A percentile compares a stretch with the other conserved stretches of the same genome.
Conservation (phyloP, 257 asterid genomes). For the Haberlea rhodopensis region DNA sequence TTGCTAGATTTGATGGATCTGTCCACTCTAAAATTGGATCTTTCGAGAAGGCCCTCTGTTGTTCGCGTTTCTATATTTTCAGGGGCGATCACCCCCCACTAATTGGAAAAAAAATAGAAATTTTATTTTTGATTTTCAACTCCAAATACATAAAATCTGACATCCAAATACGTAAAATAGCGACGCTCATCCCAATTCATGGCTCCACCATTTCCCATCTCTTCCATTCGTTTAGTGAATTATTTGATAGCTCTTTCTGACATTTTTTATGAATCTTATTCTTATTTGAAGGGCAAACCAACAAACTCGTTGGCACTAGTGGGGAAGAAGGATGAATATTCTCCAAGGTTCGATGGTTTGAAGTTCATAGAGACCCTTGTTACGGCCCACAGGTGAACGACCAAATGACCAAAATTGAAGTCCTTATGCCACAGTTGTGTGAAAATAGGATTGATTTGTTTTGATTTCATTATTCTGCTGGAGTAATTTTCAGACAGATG, state of each 20-base stretch:
- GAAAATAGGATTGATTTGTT: background rate
- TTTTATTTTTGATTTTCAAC: too few species aligned
- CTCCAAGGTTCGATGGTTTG: slow-evolving; percentile 56
- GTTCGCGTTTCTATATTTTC: background rate
- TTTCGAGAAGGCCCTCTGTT: background rate
- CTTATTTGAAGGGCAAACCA: slow-evolving; percentile 28
- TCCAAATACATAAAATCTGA: too few species aligned
- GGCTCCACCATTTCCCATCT: too few species aligned
- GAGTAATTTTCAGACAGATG: background rate
- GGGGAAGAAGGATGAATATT: slow-evolving; percentile 31
- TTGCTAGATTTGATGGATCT: background rate
- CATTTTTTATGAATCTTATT: background rate
- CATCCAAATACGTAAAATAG: too few species aligned
- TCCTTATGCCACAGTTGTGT: background rate
- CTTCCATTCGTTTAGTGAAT: background rate
- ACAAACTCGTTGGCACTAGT: slow-evolving; percentile 6
- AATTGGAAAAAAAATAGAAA: background rate
- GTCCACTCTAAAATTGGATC: background rate
- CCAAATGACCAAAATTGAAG: background rate
- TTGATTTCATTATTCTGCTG: background rate
- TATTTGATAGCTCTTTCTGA: background rate
- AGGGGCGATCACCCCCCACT: background rate
- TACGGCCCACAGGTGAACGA: slow-evolving; percentile 55
- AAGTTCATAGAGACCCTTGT: slow-evolving; percentile 62
- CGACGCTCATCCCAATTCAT: too few species aligned